Conservation (phyloP, 805 yeast species). For the Yamadazyma sp. region DNA sequence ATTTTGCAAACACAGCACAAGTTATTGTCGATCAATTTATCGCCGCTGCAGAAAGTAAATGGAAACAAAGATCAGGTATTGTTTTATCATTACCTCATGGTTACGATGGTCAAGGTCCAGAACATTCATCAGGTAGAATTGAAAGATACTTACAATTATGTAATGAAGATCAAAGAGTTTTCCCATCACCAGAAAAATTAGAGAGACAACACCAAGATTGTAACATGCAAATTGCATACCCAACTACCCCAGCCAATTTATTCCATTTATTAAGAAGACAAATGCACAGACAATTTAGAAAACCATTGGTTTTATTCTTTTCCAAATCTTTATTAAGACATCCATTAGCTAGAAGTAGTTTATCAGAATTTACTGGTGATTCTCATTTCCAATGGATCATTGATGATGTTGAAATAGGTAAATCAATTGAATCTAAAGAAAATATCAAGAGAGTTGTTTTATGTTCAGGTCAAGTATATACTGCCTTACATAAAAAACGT, state of each 20-base stretch:
- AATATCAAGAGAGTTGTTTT: conserved; percentile 86
- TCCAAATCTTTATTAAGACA: conserved; percentile 94
- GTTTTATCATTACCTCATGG: conserved; percentile 97
- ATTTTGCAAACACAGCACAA: conserved; percentile 99
- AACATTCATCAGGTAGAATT: conserved; percentile 96
- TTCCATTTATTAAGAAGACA: conserved; percentile 98
- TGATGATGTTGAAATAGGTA: conserved; percentile 86
- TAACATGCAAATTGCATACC: conserved; percentile 97
- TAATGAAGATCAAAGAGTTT: conserved; percentile 91
- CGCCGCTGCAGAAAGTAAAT: conserved; percentile 94
- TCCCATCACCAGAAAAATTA: conserved; percentile 87
- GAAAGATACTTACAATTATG: conserved; percentile 95
- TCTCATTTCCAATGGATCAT: conserved; percentile 94
- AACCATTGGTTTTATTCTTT: conserved; percentile 82
- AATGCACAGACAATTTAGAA: conserved; percentile 98
- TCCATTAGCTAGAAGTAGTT: conserved; percentile 88
- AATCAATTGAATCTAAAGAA: conserved; percentile 68
- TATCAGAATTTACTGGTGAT: conserved; percentile 85
- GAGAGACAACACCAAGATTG: conserved; percentile 98
- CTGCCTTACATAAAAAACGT: conserved; percentile 89
- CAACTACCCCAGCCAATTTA: conserved; percentile 94
- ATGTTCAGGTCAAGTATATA: conserved; percentile 90
- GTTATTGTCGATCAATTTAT: conserved; percentile 95
- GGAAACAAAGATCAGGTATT: conserved; percentile 98
- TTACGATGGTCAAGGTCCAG: conserved; percentile 99